Base-by-base conservation (phyloP, 441 rosid genomes). In the Jatropha podagrica region DNA sequence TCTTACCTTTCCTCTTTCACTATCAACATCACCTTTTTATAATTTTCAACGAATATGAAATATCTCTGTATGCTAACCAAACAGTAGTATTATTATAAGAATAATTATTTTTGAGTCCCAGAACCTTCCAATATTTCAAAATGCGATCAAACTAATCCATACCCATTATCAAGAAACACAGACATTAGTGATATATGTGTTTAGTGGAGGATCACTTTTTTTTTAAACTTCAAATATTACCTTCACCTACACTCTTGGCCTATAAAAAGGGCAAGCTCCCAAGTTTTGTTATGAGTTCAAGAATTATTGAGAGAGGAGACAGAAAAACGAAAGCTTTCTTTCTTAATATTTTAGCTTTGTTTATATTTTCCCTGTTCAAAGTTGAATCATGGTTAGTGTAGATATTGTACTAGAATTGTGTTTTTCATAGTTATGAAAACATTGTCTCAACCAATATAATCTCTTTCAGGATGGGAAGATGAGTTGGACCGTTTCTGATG, bases 401-500 rank as follows among this genome's bases (percentile, higher is more conserved):
- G 11, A 58, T 7, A 14, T 51, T 51, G 61, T 20, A 7, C 32
- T 15, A 17, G 7, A 54, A 54, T 18, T 54, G 55, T 18, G 23
- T 58, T 58, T 55, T 27, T 26, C 17, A n/a, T 41, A 8, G 3
- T 32, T 41, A 7, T 27, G 10, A 32, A 62, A n/a, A 48, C 0
- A 37, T 58, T 59, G 15, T 17, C 64, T 54, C 6, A 18, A 5
- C 17, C 20, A 15, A 1, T 26, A 10, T 1, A 64, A 9, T 42
- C 6, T 37, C 15, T 73, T 26, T 49, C 84, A 86, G 93, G 89
- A 87, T 63, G 84, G 70, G 55, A 85, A 85, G 82, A 86, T 76
- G 85, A 82, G 87, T 71, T 83, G 85, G 89, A 66, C 81, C 2
- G 83, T 86, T 70, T 80, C 81, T 9, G 92, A 90, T 81, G 88